Evolutionary conservation across 345 rosid genomes (phyloP).

Genomic region (Sisymbrium altissimum): DNA sequence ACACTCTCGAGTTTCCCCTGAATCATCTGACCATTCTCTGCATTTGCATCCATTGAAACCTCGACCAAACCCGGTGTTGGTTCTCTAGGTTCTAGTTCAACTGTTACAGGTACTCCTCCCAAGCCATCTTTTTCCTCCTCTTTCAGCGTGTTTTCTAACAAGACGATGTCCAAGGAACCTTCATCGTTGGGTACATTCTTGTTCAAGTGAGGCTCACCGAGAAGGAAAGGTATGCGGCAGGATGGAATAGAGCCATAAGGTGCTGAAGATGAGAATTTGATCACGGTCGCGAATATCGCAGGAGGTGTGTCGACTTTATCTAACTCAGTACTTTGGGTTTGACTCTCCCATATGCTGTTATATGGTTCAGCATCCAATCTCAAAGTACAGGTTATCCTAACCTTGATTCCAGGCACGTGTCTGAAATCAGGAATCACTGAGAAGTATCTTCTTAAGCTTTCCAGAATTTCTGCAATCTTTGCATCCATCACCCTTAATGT

Average conservation of each 20-base stretch:
- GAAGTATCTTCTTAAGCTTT: slow-evolving; percentile 72
- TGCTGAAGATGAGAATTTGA: slow-evolving; percentile 82
- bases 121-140: slow-evolving; percentile 40
- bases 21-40: slow-evolving; percentile 77
- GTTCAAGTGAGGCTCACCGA: slow-evolving; percentile 56
- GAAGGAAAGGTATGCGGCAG: slow-evolving; percentile 79
- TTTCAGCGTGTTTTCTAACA: slow-evolving; percentile 41
- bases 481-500: slow-evolving; percentile 88
- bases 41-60: slow-evolving; percentile 79
- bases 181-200: slow-evolving; percentile 29
- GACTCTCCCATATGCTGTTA: slow-evolving; percentile 47
- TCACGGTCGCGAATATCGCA: slow-evolving; percentile 81
- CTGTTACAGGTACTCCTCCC: slow-evolving; percentile 58
- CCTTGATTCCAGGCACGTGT: slow-evolving; percentile 71
- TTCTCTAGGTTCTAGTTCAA: slow-evolving; percentile 77
- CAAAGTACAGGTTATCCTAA: slow-evolving; percentile 62
- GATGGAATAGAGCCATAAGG: slow-evolving; percentile 80
- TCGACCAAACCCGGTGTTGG: slow-evolving; percentile 93
- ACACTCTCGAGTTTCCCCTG: slow-evolving; percentile 70
- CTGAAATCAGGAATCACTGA: slow-evolving; percentile 82
- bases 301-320: slow-evolving; percentile 57
- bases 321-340: slow-evolving; percentile 39
- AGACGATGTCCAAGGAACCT: slow-evolving; percentile 46
- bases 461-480: slow-evolving; percentile 65
- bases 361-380: slow-evolving; percentile 79